Evolutionary conservation across 441 rosid species (phyloP).

Genomic region (Adansonia rubrostipa): DNA sequence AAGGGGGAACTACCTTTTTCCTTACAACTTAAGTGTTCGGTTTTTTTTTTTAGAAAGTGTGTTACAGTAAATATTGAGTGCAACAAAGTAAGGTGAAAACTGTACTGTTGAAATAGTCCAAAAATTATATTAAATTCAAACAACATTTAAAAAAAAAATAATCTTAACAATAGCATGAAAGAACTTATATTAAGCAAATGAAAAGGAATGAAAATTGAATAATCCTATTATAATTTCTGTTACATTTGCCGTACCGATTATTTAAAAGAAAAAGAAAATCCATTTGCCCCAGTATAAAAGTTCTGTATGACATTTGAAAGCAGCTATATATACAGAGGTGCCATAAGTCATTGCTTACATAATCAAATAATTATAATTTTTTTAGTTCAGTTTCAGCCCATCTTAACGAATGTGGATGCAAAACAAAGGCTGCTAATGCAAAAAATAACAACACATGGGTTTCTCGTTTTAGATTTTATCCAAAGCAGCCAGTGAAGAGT

Average conservation of each 20-base stretch:
- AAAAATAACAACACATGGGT: background rate
- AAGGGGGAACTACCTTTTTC: too few relatives aligned
- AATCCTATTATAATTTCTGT: too few relatives aligned
- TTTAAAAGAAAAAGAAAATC: background rate
- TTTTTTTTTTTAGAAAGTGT: background rate
- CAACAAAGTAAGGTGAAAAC: background rate
- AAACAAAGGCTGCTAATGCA: background rate
- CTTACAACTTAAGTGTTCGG: background rate
- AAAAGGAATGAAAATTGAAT: too few relatives aligned
- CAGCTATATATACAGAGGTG: background rate
- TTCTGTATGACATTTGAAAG: background rate
- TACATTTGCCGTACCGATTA: too few relatives aligned
- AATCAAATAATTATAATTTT: background rate
- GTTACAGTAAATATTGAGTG: background rate
- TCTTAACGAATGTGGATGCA: conserved; percentile 3
- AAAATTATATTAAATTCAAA: background rate
- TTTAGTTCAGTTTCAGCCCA: conserved; percentile 5
- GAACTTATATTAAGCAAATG: too few relatives aligned
- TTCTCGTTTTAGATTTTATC: background rate
- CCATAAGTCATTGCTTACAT: conserved; percentile 18
- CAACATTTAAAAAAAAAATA: too few relatives aligned
- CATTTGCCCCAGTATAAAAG: background rate
- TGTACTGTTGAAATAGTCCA: background rate
- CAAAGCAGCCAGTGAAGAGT: background rate
- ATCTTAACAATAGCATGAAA: too few relatives aligned